Percentiles rank a stretch among this genome's conserved stretches.
Conservation (phyloP, 805 yeast species). For the Wickerhamomyces queroliae region DNA sequence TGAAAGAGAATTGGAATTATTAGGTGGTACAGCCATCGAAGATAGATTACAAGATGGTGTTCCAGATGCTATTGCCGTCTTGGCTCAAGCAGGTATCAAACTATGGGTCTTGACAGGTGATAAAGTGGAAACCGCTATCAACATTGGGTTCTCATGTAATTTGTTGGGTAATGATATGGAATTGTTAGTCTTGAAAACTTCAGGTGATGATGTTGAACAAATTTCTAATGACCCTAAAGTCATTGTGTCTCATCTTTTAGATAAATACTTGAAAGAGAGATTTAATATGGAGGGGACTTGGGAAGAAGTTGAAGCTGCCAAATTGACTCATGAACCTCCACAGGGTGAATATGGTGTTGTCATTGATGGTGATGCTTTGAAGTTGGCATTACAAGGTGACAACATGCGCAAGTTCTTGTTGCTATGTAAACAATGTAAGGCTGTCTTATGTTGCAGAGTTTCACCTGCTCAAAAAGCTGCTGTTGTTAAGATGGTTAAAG, state of each 20-base stretch:
- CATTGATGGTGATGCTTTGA: conserved; percentile 77
- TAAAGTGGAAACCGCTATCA: conserved; percentile 85
- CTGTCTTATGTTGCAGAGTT: conserved; percentile 82
- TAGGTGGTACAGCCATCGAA: conserved; percentile 87
- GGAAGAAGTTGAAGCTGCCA: conserved; percentile 51
- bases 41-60: conserved; percentile 84
- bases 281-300: conserved; percentile 55
- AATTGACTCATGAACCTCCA: conserved; percentile 60
- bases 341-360: conserved; percentile 61
- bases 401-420: conserved; percentile 55
- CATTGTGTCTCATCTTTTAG: conserved; percentile 42
- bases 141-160: conserved; percentile 83
- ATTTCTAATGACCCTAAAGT: conserved; percentile 32
- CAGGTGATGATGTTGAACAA: conserved; percentile 47
- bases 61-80: conserved; percentile 67
- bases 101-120: conserved; percentile 87
- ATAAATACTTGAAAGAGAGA: conserved; percentile 45
- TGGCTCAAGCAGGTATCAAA: conserved; percentile 75
- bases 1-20: conserved; percentile 55
- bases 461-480: conserved; percentile 85
- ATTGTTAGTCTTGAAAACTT: conserved; percentile 55
- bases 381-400: conserved; percentile 41
- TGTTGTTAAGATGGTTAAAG: conserved; percentile 76
- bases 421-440: conserved; percentile 72
- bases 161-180: conserved; percentile 73